Percentiles rank a stretch among this genome's conserved stretches.
Evolutionary conservation across 345 rosid genomes (phyloP).

Genomic region (Salix koriyanagi): DNA sequence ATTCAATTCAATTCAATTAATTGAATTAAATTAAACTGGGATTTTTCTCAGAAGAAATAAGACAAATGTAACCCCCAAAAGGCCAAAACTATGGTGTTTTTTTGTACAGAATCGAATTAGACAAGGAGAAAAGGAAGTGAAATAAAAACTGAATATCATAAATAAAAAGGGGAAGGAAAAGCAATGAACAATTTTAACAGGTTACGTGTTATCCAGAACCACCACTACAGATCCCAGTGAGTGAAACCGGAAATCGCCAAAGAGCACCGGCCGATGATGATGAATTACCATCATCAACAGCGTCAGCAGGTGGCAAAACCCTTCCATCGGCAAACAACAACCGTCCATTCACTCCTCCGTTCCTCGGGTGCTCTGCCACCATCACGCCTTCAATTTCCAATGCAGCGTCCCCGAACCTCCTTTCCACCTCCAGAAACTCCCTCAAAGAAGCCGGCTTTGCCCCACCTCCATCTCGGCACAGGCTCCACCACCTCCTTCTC

Average conservation of each 20-base stretch:
- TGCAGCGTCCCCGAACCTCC: slow-evolving; percentile 70
- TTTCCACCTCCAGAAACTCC: slow-evolving; percentile 82
- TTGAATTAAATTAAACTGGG: background rate
- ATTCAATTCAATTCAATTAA: too few relatives aligned
- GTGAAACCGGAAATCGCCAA: slow-evolving; percentile 69
- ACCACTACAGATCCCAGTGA: slow-evolving; percentile 72
- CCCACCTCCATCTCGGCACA: slow-evolving; percentile 61
- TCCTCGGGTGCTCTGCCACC: slow-evolving; percentile 25
- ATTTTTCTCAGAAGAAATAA: background rate
- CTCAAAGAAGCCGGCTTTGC: slow-evolving; percentile 72
- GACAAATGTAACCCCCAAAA: background rate
- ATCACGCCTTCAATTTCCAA: slow-evolving; percentile 52
- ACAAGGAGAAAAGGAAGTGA: background rate
- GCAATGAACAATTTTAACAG: background rate
- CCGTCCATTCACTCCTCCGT: slow-evolving; percentile 34
- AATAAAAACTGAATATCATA: background rate
- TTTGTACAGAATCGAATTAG: background rate
- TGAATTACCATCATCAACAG: slow-evolving; percentile 20
- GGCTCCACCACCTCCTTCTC: slow-evolving; percentile 75
- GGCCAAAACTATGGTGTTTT: background rate
- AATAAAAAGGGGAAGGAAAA: background rate
- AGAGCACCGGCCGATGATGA: slow-evolving; percentile 33
- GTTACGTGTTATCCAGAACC: slow-evolving; percentile 29
- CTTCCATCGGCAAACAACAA: slow-evolving; percentile 72
- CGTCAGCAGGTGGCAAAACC: slow-evolving; percentile 66